These are phyloP conservation scores for Laguncularia racemosa DNA, from an alignment of 345 rosid genomes.

Conservation along the genomic window DNA sequence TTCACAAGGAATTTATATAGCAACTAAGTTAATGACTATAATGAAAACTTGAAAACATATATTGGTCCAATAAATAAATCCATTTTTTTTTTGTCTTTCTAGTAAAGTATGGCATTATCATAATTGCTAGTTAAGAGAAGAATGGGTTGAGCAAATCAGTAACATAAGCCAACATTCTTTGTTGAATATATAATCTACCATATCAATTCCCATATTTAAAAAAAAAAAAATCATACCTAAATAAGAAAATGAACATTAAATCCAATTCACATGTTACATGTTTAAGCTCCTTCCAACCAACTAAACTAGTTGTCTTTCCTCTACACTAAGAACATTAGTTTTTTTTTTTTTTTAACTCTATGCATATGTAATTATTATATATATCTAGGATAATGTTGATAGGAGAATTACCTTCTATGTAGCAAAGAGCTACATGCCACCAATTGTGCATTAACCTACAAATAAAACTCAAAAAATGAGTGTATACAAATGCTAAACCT, in stretches of 20 bases:
- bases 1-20: too few relatives aligned
- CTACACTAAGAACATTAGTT: constrained; percentile 32
- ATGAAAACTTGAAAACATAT: too few relatives aligned
- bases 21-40: too few relatives aligned
- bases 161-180: too few relatives aligned
- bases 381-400: constrained; percentile 48
- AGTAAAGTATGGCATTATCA: too few relatives aligned
- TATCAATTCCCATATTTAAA: background rate
- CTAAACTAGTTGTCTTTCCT: constrained; percentile 22
- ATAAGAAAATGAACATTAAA: constrained; percentile 7
- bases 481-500: background rate
- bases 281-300: too few relatives aligned
- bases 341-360: constrained; percentile 61
- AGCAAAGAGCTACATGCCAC: constrained; percentile 98
- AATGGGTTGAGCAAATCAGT: too few relatives aligned
- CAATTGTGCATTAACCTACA: constrained; percentile 85
- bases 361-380: constrained; percentile 69
- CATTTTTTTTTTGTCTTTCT: too few relatives aligned
- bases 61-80: too few relatives aligned
- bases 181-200: too few relatives aligned
- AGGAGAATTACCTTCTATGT: constrained; percentile 79
- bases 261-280: background rate
- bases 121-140: too few relatives aligned
- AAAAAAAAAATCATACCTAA: constrained; percentile 37
- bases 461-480: background rate